phyloP scores from a whole-genome alignment of 345 rosid genomes.

The Schrenkiella parvula region DNA sequence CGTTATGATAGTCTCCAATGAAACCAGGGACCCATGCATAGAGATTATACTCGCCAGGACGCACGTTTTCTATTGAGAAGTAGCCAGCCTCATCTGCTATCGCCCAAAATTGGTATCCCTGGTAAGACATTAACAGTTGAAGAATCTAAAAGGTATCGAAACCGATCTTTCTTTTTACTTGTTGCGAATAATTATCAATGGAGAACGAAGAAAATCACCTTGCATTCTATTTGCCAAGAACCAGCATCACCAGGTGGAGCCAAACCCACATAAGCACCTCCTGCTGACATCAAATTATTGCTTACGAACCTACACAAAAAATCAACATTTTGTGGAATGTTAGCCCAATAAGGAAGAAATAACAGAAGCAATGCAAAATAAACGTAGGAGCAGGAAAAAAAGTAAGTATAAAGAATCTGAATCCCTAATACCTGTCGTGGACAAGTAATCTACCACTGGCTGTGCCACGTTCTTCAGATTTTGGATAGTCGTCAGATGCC shows the following conservation, averaged over 20 bases:
- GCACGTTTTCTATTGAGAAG: conserved; percentile 55
- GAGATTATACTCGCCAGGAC: conserved; percentile 64
- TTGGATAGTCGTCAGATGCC: conserved; percentile 76
- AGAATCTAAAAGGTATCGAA: not conserved
- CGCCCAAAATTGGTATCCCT: conserved; percentile 95
- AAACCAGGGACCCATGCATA: conserved; percentile 89
- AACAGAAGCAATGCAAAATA: not conserved
- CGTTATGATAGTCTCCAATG: conserved; percentile 67
- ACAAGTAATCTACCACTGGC: conserved; percentile 64
- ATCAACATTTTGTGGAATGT: not conserved
- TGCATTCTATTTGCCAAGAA: conserved; percentile 88
- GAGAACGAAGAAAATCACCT: conserved; percentile 39
- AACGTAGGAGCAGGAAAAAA: not conserved
- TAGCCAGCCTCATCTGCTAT: conserved; percentile 53
- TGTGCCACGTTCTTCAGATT: conserved; percentile 61
- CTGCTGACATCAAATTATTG: conserved; percentile 39
- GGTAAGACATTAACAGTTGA: conserved; percentile 10
- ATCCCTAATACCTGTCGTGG: conserved; percentile 47
- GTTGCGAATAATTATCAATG: not conserved
- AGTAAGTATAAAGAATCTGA: not conserved
- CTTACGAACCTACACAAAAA: conserved; percentile 44
- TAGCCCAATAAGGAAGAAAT: not conserved
- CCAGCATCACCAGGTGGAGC: conserved; percentile 72
- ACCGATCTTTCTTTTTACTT: not conserved
- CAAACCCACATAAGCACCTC: conserved; percentile 72